Conservation (phyloP, 805 yeast genomes). For the Zygoascus tannicola region DNA sequence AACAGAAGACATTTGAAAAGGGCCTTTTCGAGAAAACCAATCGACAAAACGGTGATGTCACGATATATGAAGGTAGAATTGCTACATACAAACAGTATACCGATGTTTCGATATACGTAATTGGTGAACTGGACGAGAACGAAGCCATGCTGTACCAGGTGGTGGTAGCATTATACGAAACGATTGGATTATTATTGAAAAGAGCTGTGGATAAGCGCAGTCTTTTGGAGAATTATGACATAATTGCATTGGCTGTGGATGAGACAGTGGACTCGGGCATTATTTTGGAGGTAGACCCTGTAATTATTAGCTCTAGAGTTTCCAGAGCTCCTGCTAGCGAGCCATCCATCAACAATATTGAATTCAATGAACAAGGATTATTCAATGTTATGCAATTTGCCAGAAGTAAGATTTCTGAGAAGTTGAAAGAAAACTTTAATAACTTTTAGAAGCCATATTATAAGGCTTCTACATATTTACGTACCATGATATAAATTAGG, state of each 20-base stretch:
- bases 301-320: constrained; percentile 80
- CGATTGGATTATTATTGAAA: constrained; percentile 65
- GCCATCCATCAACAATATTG: constrained; percentile 32
- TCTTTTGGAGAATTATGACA: constrained; percentile 73
- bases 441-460: constrained; percentile 4
- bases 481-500: too few species aligned
- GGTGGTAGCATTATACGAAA: constrained; percentile 68
- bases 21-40: constrained; percentile 64
- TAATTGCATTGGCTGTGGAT: constrained; percentile 78
- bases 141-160: constrained; percentile 72
- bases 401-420: constrained; percentile 54
- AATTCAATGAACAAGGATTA: constrained; percentile 39
- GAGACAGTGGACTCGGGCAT: constrained; percentile 93
- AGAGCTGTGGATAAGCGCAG: constrained; percentile 66
- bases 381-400: constrained; percentile 85
- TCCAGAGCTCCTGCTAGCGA: constrained; percentile 79
- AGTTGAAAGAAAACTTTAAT: constrained; percentile 34
- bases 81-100: constrained; percentile 80
- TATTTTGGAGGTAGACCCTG: constrained; percentile 80
- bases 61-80: constrained; percentile 67
- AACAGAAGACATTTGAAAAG: constrained; percentile 71
- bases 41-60: constrained; percentile 70
- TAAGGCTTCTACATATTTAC: too few species aligned
- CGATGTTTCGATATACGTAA: constrained; percentile 62
- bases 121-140: constrained; percentile 74